These are phyloP conservation scores for grape (Vitis vinifera) DNA, from an alignment of 164 flowering plant genomes.

Conservation along the genomic window ASM3070453v1 NC_081823.1:10807001-10807500, in stretches of 20 bases:
- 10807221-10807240: neutral
- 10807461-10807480: too few species aligned
- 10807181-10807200: neutral
- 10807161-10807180: neutral
- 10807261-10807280: neutral
- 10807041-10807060: slow-evolving; percentile 17
- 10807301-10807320: too few species aligned
- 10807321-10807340: too few species aligned
- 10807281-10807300: too few species aligned
- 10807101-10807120: slow-evolving; percentile 16
- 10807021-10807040: neutral
- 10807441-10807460: too few species aligned
- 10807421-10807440: too few species aligned
- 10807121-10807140: neutral
- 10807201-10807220: neutral
- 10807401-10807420: too few species aligned
- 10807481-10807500: too few species aligned
- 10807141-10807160: neutral
- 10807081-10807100: slow-evolving; percentile 25
- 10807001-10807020: slow-evolving; percentile 16
- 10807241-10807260: neutral
- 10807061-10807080: slow-evolving; percentile 9
- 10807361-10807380: too few species aligned
- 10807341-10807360: too few species aligned
- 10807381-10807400: too few species aligned